A percentile compares a stretch with the other conserved stretches of the same genome.
Conservation (phyloP, 78 protist species). For the Pelomyxa schiedti region DNA sequence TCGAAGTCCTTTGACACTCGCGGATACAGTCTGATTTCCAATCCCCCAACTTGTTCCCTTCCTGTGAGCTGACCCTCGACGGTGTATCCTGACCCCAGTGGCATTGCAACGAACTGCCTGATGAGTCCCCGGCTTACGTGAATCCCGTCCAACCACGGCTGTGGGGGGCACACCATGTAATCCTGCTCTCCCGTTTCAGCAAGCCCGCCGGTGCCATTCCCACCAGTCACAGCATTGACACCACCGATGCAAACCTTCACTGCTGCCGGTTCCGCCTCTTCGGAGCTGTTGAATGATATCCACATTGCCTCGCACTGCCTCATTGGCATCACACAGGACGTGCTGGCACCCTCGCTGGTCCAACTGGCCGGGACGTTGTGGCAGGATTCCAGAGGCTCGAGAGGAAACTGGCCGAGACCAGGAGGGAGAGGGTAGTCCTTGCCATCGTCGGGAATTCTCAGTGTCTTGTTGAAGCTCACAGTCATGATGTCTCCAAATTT, state of each 20-base stretch:
- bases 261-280: slow-evolving; percentile 8
- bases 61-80: slow-evolving; percentile 20
- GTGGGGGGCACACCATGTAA: slow-evolving; percentile 4
- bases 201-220: background rate
- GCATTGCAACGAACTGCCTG: slow-evolving; percentile 17
- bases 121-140: slow-evolving; percentile 10
- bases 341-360: background rate
- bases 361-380: background rate
- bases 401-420: slow-evolving; percentile 7
- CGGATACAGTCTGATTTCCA: background rate
- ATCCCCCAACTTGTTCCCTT: slow-evolving; percentile 12
- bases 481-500: background rate
- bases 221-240: slow-evolving; percentile 13
- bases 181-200: background rate
- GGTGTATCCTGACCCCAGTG: slow-evolving; percentile 18
- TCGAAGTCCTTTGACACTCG: background rate
- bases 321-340: slow-evolving; percentile 8
- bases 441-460: slow-evolving; percentile 6
- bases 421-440: slow-evolving; percentile 15
- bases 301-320: slow-evolving; percentile 18
- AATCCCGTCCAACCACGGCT: slow-evolving; percentile 20
- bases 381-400: background rate
- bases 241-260: slow-evolving; percentile 11
- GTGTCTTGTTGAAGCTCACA: slow-evolving; percentile 6
- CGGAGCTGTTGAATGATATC: slow-evolving; percentile 2